Evolutionary conservation across 2,329 filamentous ascomycete genomes (phyloP), one percentile per base, ranked within the genome.

Genomic region (Raffaelea ambrosiae): DNA sequence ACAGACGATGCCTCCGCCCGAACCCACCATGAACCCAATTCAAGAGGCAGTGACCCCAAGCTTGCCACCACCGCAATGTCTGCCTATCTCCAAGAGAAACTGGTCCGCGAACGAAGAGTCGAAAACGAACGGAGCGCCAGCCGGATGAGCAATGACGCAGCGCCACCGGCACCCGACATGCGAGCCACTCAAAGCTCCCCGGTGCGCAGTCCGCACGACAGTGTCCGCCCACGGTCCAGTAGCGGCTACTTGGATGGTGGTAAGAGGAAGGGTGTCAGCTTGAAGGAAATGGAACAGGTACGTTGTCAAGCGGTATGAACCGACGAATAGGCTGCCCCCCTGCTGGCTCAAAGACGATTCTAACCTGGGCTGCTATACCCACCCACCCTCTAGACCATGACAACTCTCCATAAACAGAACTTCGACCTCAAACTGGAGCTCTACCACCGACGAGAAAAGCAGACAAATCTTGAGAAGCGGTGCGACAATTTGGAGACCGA

Each of bases 371-470:
- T n/a, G n/a, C n/a, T 22, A 9, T 40, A 20, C 7, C 14, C 47
- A 39, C 42, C 40, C 3, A 35, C 21, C 14, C 18, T 10, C 11
- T 43, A 84, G 74, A 77, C 81, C 47, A 66, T 87, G 46, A 84
- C 83, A 4, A 81, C 71, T 2, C 65, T 88, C 20, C 80, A 83
- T 61, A 88, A 88, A 59, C 79, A 86, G 63, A 88, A 88, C 57
- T 88, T 88, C 55, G 83, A 86, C 54, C 70, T 88, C 39, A 88
- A 88, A 61, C 69, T 88, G 29, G 83, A 88, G 59, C 63, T 88
- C 1, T 86, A 76, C 55, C 83, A 88, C 58, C 74, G 82, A 7
- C 73, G 84, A 23, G 77, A 88, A 62, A 73, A 76, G 46, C 81
- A 84, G 57, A 71, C 70, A 9, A 61, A 61, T 4, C 65, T 86